Base-by-base conservation (phyloP, 352 stramenopile genomes). In the Phytophthora litchii region DNA sequence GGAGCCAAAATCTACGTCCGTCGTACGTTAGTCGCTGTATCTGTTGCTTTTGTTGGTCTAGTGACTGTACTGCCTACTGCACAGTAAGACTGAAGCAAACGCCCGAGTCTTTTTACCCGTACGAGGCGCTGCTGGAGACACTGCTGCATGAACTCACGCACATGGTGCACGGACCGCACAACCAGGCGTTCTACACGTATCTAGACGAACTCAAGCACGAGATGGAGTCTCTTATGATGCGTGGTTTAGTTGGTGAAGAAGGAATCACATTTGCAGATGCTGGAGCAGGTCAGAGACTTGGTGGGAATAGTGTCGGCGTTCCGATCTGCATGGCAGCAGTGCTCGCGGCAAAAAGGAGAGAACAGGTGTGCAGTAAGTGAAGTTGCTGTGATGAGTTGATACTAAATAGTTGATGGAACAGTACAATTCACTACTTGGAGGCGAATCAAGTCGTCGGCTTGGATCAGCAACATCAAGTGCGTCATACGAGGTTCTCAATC, bases 91-190 rank as follows among this genome's bases (percentile, higher is more conserved):
- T 43, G 2, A 34, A 62, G 13, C 21, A 32, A n/a, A 35, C 16
- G 1, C 48, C 56, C 23, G 37, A 54, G 25, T 82, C 80, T 5
- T 63, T 79, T 19, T 67, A 70, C 7, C 70, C 81, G 7, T 89
- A 85, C 20, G 76, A 91, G 35, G 75, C 74, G 9, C 52, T 91
- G 41, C 64, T 91, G 9, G 77, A 81, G 63, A 89, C 81, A n/a
- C 74, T 89, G 66, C 64, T 91, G 59, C 81, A 89, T 40, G 81
- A 91, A 45, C 78, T 91, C 38, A 83, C 79, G 7, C 81, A 91
- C 61, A 88, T 88, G 77, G 72, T 74, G 11, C 72, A 89, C 31
- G 79, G 81, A 10, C 79, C 79, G 0, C 81, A 91, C 59, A 86
- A 91, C 45, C 62, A 80, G 19, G 75, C 63, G 5, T 91, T 91